These are phyloP conservation scores for Tetradesmus lagerheimii DNA, from an alignment of 139 green algal species.

Conservation along the genomic window DNA sequence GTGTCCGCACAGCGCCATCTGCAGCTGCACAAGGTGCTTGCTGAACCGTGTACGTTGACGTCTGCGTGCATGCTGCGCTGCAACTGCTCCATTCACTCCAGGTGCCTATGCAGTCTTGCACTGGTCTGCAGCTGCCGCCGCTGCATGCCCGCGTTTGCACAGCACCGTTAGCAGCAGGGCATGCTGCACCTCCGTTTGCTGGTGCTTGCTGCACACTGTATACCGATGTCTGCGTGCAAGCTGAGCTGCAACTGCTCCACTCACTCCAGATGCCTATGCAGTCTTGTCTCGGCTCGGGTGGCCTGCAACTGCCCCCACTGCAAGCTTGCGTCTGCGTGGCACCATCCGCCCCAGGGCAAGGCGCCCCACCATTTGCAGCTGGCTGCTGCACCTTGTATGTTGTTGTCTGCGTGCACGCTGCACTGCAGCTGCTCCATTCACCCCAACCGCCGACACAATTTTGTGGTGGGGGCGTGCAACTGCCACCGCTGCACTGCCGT, in stretches of 20 bases:
- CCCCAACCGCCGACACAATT: background rate
- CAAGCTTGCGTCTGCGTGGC: background rate
- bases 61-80: background rate
- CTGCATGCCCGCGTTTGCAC: background rate
- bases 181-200: background rate
- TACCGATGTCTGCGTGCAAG: no score
- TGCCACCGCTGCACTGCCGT: background rate
- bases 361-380: background rate
- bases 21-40: background rate
- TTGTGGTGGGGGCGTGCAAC: background rate
- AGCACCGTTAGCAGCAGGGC: background rate
- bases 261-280: no score
- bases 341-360: background rate
- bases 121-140: background rate
- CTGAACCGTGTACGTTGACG: background rate
- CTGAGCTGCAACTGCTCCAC: no score
- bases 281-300: no score
- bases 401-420: background rate
- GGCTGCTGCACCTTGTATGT: background rate
- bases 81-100: background rate
- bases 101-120: background rate
- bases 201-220: no score
- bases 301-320: no score
- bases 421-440: background rate
- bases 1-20: background rate